These are phyloP conservation scores for Elsinoe necatrix DNA, from an alignment of 2,329 filamentous ascomycete genomes.

Conservation along the genomic window DNA sequence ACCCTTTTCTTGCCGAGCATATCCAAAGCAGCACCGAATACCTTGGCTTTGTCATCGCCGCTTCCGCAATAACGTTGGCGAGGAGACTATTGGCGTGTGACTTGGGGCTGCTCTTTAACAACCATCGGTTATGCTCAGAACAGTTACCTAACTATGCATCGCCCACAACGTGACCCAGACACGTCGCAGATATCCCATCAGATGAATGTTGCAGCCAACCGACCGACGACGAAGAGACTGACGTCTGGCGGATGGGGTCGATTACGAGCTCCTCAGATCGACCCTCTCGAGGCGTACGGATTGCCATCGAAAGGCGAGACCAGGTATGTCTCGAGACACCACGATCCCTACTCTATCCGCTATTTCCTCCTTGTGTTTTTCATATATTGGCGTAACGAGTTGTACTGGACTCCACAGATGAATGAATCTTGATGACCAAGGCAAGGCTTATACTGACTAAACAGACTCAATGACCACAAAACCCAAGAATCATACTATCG, in stretches of 20 bases:
- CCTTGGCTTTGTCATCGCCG: background rate
- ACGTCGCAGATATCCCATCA: slow-evolving; percentile 5
- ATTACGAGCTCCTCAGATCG: slow-evolving; percentile 63
- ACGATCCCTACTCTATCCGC: too few species aligned
- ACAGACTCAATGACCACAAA: slow-evolving; percentile 53
- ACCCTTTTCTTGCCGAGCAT: too few species aligned
- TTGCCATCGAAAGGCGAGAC: slow-evolving; percentile 86
- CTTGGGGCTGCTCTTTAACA: too few species aligned
- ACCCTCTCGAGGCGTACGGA: slow-evolving; percentile 73
- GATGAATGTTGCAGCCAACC: slow-evolving; percentile 15
- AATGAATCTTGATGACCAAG: background rate
- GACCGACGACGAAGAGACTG: slow-evolving; percentile 26
- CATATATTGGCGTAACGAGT: too few species aligned
- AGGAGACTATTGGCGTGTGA: too few species aligned
- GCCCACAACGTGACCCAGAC: slow-evolving; percentile 4
- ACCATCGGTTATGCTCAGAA: background rate
- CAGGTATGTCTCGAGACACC: slow-evolving; percentile 45
- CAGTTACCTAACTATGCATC: background rate
- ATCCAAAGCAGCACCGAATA: too few species aligned
- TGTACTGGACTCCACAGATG: background rate
- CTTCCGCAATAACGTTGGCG: background rate
- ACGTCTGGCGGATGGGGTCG: slow-evolving; percentile 56
- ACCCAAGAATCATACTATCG: slow-evolving; percentile 79
- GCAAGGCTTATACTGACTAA: background rate
- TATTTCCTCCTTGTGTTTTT: background rate